Conservation (phyloP, 306 rosid genomes). For the Prunus mongolica region DNA sequence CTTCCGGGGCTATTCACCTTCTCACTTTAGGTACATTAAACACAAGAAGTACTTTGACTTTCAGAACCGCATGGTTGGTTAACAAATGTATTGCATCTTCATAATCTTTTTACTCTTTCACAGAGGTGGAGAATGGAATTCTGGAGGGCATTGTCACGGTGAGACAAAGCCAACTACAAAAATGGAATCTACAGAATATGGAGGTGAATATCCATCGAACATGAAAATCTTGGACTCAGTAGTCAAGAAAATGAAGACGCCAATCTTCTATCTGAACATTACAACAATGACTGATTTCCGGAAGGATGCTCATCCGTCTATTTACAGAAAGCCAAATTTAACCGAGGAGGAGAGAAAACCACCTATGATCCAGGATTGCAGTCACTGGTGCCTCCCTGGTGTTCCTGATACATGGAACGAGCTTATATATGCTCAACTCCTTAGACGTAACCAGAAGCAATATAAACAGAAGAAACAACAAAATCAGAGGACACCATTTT, state of each 20-base stretch:
- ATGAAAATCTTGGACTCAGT: constrained; percentile 22
- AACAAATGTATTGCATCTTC: not conserved
- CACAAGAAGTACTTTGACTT: not conserved
- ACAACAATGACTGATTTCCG: constrained; percentile 24
- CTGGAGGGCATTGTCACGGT: constrained; percentile 19
- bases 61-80: not conserved
- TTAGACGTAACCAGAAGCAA: not conserved
- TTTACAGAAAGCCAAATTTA: constrained; percentile 44
- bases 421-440: constrained; percentile 24
- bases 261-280: constrained; percentile 17
- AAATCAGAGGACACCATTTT: not conserved
- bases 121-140: constrained; percentile 21
- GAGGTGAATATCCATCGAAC: constrained; percentile 15
- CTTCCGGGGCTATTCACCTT: constrained; percentile 27
- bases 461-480: constrained; percentile 3
- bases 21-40: constrained; percentile 23
- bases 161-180: constrained; percentile 15
- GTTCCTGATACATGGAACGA: constrained; percentile 65
- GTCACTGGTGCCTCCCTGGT: constrained; percentile 73
- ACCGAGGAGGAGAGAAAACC: constrained; percentile 29
- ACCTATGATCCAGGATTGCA: constrained; percentile 51
- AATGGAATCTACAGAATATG: constrained; percentile 1
- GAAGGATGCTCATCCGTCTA: constrained; percentile 28
- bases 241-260: constrained; percentile 17
- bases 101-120: not conserved